Percentiles rank a stretch among this genome's conserved stretches.
phyloP scores from a whole-genome alignment of 106 monocot genomes.

The Dioscorea dumetorum region DNA sequence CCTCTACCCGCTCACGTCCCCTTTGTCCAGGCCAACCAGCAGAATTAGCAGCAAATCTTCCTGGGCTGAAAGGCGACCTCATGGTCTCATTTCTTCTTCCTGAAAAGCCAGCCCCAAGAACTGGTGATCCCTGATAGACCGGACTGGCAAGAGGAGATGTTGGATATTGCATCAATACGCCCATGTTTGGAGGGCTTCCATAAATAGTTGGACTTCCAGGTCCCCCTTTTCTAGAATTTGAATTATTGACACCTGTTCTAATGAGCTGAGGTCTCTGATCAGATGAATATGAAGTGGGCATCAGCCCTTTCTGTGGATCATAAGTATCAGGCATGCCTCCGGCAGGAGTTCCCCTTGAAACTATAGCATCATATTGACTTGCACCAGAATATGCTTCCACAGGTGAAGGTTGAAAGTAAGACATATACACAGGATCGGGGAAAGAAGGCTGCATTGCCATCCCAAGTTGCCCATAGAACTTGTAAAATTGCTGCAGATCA shows the following conservation, averaged over 20 bases:
- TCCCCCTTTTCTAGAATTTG: slow-evolving; percentile 25
- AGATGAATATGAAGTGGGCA: slow-evolving; percentile 17
- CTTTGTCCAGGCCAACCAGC: slow-evolving; percentile 60
- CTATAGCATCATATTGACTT: slow-evolving; percentile 43
- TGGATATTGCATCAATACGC: slow-evolving; percentile 51
- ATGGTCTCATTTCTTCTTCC: slow-evolving; percentile 52
- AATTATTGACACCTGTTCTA: slow-evolving; percentile 19
- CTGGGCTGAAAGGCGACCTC: slow-evolving; percentile 27
- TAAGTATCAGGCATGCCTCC: slow-evolving; percentile 28
- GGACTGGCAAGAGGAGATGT: slow-evolving; percentile 49
- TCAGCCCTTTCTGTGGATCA: slow-evolving; percentile 37
- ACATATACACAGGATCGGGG: slow-evolving; percentile 48
- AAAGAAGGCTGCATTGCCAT: slow-evolving; percentile 45
- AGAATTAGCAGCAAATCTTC: slow-evolving; percentile 26
- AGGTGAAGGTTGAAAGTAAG: slow-evolving; percentile 59
- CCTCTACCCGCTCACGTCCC: slow-evolving; percentile 49
- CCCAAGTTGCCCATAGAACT: slow-evolving; percentile 64
- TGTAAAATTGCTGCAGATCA: slow-evolving; percentile 49
- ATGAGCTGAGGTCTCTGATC: slow-evolving; percentile 39
- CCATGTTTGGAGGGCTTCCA: slow-evolving; percentile 39
- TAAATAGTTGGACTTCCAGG: slow-evolving; percentile 36
- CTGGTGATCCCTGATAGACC: slow-evolving; percentile 36
- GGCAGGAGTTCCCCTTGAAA: slow-evolving; percentile 22
- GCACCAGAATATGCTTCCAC: slow-evolving; percentile 34
- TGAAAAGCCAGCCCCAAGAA: slow-evolving; percentile 18